A percentile compares a stretch with the other conserved stretches of the same genome.
phyloP scores from a whole-genome alignment of 2,329 filamentous ascomycete species.

The Penicillium griseofulvum region DNA sequence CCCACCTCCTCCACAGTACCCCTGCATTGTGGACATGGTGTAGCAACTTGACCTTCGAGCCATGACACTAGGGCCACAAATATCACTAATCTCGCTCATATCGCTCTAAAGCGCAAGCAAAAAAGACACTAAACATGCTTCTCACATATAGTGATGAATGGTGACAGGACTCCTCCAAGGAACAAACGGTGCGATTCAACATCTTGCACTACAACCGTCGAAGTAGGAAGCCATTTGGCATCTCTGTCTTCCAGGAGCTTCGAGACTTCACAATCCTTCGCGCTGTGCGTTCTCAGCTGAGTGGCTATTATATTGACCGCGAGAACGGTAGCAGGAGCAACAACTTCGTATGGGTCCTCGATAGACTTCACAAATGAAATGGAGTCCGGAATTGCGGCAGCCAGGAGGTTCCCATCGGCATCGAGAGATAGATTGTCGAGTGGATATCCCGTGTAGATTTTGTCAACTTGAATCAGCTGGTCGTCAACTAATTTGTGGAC shows the following conservation, averaged over 20 bases:
- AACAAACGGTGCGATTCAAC: slow-evolving; percentile 6
- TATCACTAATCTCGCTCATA: neutral
- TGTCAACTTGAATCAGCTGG: neutral
- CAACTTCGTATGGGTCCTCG: neutral
- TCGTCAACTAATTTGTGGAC: neutral
- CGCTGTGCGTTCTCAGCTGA: neutral
- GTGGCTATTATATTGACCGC: neutral
- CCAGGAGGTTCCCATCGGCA: neutral
- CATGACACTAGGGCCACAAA: neutral
- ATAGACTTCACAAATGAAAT: neutral
- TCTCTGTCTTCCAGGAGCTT: neutral
- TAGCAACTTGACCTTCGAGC: neutral
- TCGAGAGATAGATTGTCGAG: neutral
- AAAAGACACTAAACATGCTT: neutral
- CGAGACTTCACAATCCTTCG: neutral
- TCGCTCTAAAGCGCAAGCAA: neutral
- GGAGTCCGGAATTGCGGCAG: neutral
- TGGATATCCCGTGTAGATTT: neutral
- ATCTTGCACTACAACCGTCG: neutral
- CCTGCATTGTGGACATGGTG: neutral
- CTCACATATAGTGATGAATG: slow-evolving; percentile 25
- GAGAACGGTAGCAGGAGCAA: neutral
- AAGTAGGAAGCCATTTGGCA: neutral
- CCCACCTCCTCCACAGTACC: neutral
- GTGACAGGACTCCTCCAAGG: slow-evolving; percentile 21